Evolutionary conservation across 179 eudicot genomes (phyloP).

Genomic region (Carnegiea gigantea): DNA sequence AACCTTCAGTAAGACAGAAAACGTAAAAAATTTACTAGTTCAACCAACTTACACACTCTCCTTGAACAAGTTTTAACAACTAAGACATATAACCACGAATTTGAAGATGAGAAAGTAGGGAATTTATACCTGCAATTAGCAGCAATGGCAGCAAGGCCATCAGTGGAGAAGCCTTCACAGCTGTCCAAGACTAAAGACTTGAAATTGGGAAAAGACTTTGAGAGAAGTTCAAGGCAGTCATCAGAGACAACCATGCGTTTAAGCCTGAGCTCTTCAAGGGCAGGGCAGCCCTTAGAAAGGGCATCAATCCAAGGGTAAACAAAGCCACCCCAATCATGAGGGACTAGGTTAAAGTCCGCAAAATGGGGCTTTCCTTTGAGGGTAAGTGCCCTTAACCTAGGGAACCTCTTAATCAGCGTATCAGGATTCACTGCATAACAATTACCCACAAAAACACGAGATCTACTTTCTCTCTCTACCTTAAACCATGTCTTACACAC

Average conservation of each 20-base stretch:
- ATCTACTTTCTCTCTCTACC: slow-evolving; percentile 56
- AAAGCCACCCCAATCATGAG: slow-evolving; percentile 71
- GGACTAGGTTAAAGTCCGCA: slow-evolving; percentile 73
- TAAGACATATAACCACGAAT: background rate
- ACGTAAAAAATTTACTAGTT: no score
- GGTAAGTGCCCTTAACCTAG: slow-evolving; percentile 56
- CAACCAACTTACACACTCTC: no score
- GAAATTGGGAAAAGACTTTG: slow-evolving; percentile 47
- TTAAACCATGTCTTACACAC: slow-evolving; percentile 74
- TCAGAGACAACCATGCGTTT: slow-evolving; percentile 76
- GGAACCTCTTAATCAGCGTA: slow-evolving; percentile 56
- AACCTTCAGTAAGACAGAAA: no score
- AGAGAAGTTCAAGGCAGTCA: slow-evolving; percentile 58
- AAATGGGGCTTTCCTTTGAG: slow-evolving; percentile 77
- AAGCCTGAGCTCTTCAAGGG: slow-evolving; percentile 62
- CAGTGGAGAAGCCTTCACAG: slow-evolving; percentile 77
- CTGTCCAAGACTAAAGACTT: slow-evolving; percentile 63
- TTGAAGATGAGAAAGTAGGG: background rate
- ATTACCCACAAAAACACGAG: slow-evolving; percentile 64
- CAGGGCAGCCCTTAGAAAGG: slow-evolving; percentile 44
- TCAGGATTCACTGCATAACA: slow-evolving; percentile 69
- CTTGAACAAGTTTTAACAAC: no score
- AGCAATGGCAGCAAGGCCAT: slow-evolving; percentile 68
- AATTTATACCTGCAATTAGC: slow-evolving; percentile 66
- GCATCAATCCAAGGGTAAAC: slow-evolving; percentile 70